Evolutionary conservation across 1,139 yeast genomes (phyloP).

Genomic region (Saccharomycopsis hybrid): DNA sequence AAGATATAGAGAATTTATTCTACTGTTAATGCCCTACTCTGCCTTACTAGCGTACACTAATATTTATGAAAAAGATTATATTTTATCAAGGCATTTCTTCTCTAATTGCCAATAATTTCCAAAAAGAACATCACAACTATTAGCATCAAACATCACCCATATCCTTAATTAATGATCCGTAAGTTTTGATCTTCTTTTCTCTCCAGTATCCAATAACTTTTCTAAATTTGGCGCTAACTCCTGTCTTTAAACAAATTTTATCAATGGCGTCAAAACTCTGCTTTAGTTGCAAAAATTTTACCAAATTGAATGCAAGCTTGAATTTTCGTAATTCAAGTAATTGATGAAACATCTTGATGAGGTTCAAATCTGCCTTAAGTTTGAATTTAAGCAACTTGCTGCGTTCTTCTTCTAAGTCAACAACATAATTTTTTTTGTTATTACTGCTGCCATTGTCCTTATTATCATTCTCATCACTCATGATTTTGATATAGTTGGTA

Average conservation of each 20-base stretch:
- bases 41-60: background rate
- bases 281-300: slow-evolving; percentile 11
- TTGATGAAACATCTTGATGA: slow-evolving; percentile 13
- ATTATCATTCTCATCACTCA: background rate
- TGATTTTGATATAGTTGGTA: background rate
- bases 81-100: background rate
- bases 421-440: background rate
- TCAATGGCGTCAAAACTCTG: slow-evolving; percentile 11
- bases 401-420: slow-evolving; percentile 1
- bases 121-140: background rate
- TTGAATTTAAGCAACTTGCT: background rate
- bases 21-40: background rate
- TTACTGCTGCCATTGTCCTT: background rate
- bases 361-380: slow-evolving; percentile 14
- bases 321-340: slow-evolving; percentile 6
- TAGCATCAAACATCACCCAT: background rate
- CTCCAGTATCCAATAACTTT: slow-evolving; percentile 1
- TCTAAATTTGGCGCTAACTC: background rate
- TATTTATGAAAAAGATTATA: background rate
- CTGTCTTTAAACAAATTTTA: slow-evolving; percentile 10
- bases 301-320: slow-evolving; percentile 14
- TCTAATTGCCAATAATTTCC: background rate
- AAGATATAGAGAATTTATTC: too few species aligned
- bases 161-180: background rate
- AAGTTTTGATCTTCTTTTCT: background rate